phyloP scores from a whole-genome alignment of 768 basidiomycete species.

The Lentinula sp. region DNA sequence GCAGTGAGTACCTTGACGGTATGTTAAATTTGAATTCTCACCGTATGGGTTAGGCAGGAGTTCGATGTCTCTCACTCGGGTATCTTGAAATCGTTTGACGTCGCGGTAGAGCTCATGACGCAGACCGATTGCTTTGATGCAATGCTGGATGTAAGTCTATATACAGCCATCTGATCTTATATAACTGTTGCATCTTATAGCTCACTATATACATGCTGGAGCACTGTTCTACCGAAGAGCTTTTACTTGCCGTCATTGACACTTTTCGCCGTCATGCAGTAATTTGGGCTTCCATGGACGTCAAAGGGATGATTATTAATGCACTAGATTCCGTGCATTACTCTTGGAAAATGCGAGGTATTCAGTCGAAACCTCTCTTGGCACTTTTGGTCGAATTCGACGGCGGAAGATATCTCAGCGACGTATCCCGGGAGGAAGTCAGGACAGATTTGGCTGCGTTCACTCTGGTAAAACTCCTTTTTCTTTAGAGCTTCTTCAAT shows the following conservation, averaged over 20 bases:
- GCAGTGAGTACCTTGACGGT: conserved; percentile 28
- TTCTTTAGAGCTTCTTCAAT: not conserved
- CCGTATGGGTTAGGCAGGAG: conserved; percentile 9
- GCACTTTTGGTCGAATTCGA: conserved; percentile 62
- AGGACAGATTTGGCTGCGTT: conserved; percentile 55
- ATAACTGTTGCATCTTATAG: conserved; percentile 22
- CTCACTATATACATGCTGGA: conserved; percentile 49
- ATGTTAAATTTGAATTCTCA: not conserved
- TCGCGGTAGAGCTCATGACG: conserved; percentile 55
- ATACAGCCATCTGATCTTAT: not conserved
- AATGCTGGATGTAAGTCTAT: conserved; percentile 55
- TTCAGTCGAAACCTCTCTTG: conserved; percentile 61
- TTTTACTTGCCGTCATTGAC: conserved; percentile 60
- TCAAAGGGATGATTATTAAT: conserved; percentile 43
- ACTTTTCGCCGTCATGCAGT: conserved; percentile 64
- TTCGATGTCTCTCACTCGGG: conserved; percentile 24
- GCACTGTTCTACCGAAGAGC: conserved; percentile 42
- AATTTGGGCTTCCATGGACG: conserved; percentile 78
- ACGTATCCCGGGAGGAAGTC: conserved; percentile 52
- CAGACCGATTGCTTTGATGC: conserved; percentile 59
- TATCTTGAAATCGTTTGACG: conserved; percentile 51
- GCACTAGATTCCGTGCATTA: conserved; percentile 61
- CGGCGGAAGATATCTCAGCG: conserved; percentile 47
- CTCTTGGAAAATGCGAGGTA: conserved; percentile 56
- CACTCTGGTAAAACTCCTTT: conserved; percentile 42